phyloP scores from a whole-genome alignment of 371 early-diverging fungal species.

The Basidiobolus meristosporus region DNA sequence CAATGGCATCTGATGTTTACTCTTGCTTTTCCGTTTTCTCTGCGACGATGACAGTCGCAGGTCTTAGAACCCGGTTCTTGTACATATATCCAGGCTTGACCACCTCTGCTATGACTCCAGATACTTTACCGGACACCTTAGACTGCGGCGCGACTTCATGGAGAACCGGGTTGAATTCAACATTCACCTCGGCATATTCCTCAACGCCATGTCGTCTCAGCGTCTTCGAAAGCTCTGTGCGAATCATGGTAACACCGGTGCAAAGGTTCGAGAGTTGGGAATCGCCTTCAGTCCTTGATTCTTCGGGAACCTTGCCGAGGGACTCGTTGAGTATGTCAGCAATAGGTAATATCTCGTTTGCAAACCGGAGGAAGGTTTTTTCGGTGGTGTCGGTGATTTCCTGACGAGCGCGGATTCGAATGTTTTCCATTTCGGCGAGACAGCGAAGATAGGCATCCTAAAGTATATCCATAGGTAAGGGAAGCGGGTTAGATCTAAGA shows the following conservation, averaged over 20 bases:
- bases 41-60: constrained; percentile 94
- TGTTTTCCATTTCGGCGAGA: constrained; percentile 90
- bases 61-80: constrained; percentile 81
- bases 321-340: constrained; percentile 85
- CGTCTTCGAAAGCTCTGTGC: constrained; percentile 62
- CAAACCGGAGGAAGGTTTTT: constrained; percentile 89
- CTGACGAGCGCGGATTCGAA: constrained; percentile 70
- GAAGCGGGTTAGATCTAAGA: no score
- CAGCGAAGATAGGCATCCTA: constrained; percentile 67
- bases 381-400: constrained; percentile 65
- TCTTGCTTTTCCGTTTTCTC: no score
- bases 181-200: constrained; percentile 52
- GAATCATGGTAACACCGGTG: constrained; percentile 84
- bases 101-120: constrained; percentile 71
- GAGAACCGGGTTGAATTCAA: constrained; percentile 81
- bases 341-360: constrained; percentile 83
- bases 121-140: constrained; percentile 71
- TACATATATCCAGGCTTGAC: constrained; percentile 83
- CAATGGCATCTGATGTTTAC: no score
- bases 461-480: no score
- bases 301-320: constrained; percentile 53
- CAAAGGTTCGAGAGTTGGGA: constrained; percentile 45
- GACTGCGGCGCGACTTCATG: constrained; percentile 92
- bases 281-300: constrained; percentile 17
- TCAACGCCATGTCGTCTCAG: constrained; percentile 85